Conservation (phyloP, 106 monocot species). For the Dendrobium huoshanense region DNA sequence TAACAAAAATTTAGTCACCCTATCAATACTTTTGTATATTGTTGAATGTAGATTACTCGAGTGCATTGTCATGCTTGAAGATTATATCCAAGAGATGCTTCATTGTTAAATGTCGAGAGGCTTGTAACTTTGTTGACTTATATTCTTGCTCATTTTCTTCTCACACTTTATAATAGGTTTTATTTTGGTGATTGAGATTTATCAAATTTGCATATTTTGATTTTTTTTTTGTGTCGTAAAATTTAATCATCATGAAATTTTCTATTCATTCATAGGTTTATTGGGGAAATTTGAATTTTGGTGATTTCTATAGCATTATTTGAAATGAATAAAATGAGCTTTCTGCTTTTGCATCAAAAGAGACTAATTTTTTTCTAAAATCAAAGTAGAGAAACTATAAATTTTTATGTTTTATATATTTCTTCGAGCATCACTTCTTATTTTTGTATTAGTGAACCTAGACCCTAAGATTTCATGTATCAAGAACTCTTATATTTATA, state of each 20-base stretch:
- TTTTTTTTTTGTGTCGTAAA: neutral
- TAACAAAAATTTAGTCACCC: neutral
- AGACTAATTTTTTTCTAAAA: neutral
- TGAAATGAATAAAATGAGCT: neutral
- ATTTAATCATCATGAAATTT: neutral
- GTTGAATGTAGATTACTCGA: neutral
- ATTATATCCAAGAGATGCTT: neutral
- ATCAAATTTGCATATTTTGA: neutral
- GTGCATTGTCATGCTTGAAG: neutral
- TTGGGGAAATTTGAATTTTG: neutral
- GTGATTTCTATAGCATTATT: neutral
- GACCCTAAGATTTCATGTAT: neutral
- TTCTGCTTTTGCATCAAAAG: neutral
- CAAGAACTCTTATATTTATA: too few relatives aligned
- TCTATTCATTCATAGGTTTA: neutral
- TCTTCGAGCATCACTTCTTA: neutral
- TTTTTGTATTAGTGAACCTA: neutral
- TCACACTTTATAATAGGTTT: too few relatives aligned
- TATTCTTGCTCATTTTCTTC: too few relatives aligned
- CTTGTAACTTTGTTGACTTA: neutral
- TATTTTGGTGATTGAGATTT: neutral
- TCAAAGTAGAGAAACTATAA: neutral
- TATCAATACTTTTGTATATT: neutral
- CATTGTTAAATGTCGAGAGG: neutral
- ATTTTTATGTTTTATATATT: neutral